These are phyloP conservation scores for Kodamaea kakaduensis DNA, from an alignment of 805 yeast genomes.

Conservation along the genomic window DNA sequence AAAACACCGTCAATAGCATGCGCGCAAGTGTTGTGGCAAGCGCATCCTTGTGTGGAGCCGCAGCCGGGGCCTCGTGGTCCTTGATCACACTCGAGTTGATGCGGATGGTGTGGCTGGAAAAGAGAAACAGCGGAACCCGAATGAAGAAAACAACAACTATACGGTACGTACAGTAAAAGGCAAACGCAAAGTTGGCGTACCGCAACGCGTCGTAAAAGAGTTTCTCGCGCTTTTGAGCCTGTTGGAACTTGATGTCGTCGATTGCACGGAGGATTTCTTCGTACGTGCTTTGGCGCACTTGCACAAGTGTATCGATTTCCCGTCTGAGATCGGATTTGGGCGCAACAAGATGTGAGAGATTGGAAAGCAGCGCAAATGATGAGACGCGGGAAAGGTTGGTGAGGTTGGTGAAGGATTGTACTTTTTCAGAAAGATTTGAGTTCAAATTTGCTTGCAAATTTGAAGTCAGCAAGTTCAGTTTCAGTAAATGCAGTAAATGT, in stretches of 20 bases:
- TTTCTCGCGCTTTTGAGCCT: constrained; percentile 3
- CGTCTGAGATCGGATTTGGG: constrained; percentile 33
- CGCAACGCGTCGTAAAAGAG: constrained; percentile 7
- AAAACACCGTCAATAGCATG: constrained; percentile 25
- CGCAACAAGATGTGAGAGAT: constrained; percentile 13
- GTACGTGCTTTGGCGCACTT: constrained; percentile 28
- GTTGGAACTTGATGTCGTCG: constrained; percentile 15
- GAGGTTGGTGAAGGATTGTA: neutral
- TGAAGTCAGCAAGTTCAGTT: too few relatives aligned
- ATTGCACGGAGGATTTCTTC: constrained; percentile 25
- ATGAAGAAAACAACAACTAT: constrained; percentile 39
- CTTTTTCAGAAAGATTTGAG: neutral
- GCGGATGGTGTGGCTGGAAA: neutral
- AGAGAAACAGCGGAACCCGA: constrained; percentile 34
- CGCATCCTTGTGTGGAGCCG: constrained; percentile 35
- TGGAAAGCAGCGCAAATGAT: constrained; percentile 36
- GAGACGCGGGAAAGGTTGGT: too few relatives aligned
- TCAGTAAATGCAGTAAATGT: too few relatives aligned
- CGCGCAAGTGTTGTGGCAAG: constrained; percentile 47
- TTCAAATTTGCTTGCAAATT: too few relatives aligned
- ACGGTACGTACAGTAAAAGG: constrained; percentile 49
- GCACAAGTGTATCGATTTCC: constrained; percentile 37
- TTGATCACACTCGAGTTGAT: constrained; percentile 6
- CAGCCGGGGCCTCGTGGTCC: constrained; percentile 7
- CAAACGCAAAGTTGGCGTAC: constrained; percentile 28